phyloP scores from a whole-genome alignment of 208 protist genomes.

The Acanthamoeba triangularis region DNA sequence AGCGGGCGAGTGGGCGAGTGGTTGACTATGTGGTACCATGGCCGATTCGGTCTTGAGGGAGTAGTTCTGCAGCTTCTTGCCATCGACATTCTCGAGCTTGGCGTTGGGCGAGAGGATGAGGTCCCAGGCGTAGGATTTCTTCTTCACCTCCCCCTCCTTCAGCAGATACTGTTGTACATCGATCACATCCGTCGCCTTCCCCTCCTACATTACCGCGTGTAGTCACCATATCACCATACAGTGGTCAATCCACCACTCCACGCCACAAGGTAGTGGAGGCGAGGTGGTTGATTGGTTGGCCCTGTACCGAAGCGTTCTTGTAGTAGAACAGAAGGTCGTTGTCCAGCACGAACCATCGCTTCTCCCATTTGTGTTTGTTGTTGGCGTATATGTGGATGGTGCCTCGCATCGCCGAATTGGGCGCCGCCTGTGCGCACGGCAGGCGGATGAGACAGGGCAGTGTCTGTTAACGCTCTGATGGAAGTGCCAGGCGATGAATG shows the following conservation, averaged over 20 bases:
- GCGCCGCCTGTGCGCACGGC: neutral
- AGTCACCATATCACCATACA: neutral
- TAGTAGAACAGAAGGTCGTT: slow-evolving; percentile 61
- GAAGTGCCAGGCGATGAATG: neutral
- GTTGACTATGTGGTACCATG: neutral
- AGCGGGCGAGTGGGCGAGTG: neutral
- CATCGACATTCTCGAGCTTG: neutral
- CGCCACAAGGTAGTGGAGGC: too few species aligned
- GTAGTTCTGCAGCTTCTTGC: slow-evolving; percentile 55
- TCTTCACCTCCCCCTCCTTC: slow-evolving; percentile 61
- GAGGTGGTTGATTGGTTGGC: neutral
- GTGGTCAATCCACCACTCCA: neutral
- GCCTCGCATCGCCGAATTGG: slow-evolving; percentile 12
- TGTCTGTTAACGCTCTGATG: neutral
- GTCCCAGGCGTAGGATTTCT: slow-evolving; percentile 70
- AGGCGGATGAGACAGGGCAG: neutral
- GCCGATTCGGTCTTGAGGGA: slow-evolving; percentile 47
- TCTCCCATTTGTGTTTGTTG: slow-evolving; percentile 69
- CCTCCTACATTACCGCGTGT: neutral
- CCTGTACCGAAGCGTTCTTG: neutral
- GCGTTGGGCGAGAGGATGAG: slow-evolving; percentile 71
- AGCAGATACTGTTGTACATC: slow-evolving; percentile 53
- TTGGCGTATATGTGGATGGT: slow-evolving; percentile 15
- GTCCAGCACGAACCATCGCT: slow-evolving; percentile 62
- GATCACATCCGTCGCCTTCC: slow-evolving; percentile 8